phyloP scores from a whole-genome alignment of 2,329 filamentous ascomycete species.

The Sordariomycetes sp. region DNA sequence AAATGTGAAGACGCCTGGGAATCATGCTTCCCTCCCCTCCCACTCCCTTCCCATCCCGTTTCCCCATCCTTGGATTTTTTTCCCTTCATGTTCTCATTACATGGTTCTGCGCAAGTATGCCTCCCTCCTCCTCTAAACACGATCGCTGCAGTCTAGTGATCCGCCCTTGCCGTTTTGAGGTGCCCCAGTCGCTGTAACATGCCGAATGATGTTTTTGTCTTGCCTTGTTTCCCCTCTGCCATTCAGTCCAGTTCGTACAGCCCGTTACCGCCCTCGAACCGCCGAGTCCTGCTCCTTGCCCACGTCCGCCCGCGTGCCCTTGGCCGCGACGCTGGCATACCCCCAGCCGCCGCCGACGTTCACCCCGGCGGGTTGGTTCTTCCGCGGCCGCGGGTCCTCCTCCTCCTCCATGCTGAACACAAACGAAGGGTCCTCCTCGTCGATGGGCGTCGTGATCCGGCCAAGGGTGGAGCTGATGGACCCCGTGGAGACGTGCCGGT shows the following conservation, averaged over 20 bases:
- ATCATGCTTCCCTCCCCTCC: not conserved
- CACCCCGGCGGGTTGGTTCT: conserved; percentile 35
- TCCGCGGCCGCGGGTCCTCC: conserved; percentile 38
- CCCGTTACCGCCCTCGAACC: not conserved
- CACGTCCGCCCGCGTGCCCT: not conserved
- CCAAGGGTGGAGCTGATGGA: conserved; percentile 44
- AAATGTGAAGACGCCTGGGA: not conserved
- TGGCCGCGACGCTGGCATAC: conserved; percentile 21
- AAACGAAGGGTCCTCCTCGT: conserved; percentile 53
- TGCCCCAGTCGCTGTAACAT: not conserved
- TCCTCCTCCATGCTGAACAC: conserved; percentile 58
- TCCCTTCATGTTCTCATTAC: not conserved
- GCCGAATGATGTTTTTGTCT: not conserved
- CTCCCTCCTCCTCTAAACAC: not conserved
- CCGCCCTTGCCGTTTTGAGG: not conserved
- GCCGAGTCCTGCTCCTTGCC: not conserved
- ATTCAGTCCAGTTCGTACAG: not conserved
- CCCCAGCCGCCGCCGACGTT: conserved; percentile 26
- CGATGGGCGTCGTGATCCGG: conserved; percentile 53
- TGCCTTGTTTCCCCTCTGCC: not conserved
- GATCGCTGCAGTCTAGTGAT: not conserved
- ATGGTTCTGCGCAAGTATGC: not conserved
- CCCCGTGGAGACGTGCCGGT: conserved; percentile 49
- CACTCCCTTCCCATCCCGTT: not conserved
- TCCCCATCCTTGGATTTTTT: not conserved